phyloP scores from a whole-genome alignment of 768 basidiomycete species.

The Suillus tomentosus region DNA sequence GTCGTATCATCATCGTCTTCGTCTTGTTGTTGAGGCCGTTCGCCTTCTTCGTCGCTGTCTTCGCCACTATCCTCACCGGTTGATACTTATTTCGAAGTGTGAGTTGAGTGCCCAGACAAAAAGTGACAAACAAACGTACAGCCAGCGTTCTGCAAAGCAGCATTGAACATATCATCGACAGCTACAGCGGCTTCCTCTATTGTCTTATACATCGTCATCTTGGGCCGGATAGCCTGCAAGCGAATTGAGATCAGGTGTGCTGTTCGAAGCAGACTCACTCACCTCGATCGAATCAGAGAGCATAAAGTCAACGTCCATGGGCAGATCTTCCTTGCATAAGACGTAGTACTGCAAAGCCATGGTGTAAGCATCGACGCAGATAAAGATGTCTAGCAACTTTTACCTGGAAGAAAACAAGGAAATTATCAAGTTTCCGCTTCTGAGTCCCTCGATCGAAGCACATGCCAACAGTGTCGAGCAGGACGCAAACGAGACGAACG shows the following conservation, averaged over 20 bases:
- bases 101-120: slow-evolving; percentile 11
- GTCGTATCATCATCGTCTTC: slow-evolving; percentile 63
- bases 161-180: slow-evolving; percentile 87
- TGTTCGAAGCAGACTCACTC: slow-evolving; percentile 16
- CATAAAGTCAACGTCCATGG: slow-evolving; percentile 99
- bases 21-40: slow-evolving; percentile 50
- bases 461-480: slow-evolving; percentile 95
- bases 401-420: slow-evolving; percentile 93
- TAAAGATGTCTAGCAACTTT: slow-evolving; percentile 8
- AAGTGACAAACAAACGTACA: slow-evolving; percentile 37
- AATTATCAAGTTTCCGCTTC: slow-evolving; percentile 91
- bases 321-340: slow-evolving; percentile 83
- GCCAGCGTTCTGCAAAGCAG: slow-evolving; percentile 60
- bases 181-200: slow-evolving; percentile 84
- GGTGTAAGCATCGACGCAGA: slow-evolving; percentile 11
- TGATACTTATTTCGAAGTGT: slow-evolving; percentile 30
- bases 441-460: slow-evolving; percentile 95
- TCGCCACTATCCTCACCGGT: slow-evolving; percentile 45
- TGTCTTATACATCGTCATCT: slow-evolving; percentile 65
- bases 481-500: slow-evolving; percentile 83
- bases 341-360: slow-evolving; percentile 65
- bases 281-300: slow-evolving; percentile 92
- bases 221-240: slow-evolving; percentile 81
- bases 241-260: slow-evolving; percentile 10
- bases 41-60: slow-evolving; percentile 52